These are phyloP conservation scores for Sarocladium strictum DNA, from an alignment of 2,329 filamentous ascomycete species.

Conservation along the genomic window DNA sequence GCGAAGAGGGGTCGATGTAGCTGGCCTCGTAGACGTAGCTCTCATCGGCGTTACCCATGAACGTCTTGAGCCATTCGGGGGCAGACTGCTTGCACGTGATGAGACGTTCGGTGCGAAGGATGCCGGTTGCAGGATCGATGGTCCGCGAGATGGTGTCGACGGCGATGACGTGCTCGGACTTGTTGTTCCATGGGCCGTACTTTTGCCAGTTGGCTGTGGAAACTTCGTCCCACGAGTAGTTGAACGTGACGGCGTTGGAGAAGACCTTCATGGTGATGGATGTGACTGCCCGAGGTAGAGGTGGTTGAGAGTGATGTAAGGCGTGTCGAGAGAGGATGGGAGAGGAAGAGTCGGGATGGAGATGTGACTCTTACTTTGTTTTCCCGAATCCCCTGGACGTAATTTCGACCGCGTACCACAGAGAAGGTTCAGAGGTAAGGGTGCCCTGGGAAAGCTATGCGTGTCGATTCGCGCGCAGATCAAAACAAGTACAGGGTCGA, in stretches of 20 bases:
- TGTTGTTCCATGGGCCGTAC: constrained; percentile 98
- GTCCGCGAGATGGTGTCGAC: constrained; percentile 82
- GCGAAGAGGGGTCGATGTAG: constrained; percentile 77
- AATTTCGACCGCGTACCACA: constrained; percentile 7
- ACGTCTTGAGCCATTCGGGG: constrained; percentile 72
- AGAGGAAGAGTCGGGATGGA: constrained; percentile 7
- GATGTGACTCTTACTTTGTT: constrained; percentile 3
- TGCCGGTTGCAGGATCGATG: constrained; percentile 50
- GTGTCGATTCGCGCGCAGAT: background rate
- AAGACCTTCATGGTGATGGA: constrained; percentile 81
- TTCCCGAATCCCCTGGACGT: background rate
- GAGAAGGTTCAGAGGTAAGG: background rate
- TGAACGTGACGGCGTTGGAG: constrained; percentile 79
- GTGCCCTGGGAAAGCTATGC: background rate
- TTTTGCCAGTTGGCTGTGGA: constrained; percentile 98
- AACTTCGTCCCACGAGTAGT: constrained; percentile 99
- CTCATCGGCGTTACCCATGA: constrained; percentile 71
- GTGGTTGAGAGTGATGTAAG: background rate
- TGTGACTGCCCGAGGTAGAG: background rate
- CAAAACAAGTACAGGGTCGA: background rate
- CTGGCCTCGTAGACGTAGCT: constrained; percentile 92
- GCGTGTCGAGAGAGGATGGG: constrained; percentile 10
- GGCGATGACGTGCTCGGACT: constrained; percentile 91
- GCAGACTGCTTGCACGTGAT: constrained; percentile 59
- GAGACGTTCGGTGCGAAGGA: constrained; percentile 56